Evolutionary conservation across 2,329 filamentous ascomycete genomes (phyloP), one percentile per base, ranked within the genome.

Genomic region (Trematosphaeria pertusa): DNA sequence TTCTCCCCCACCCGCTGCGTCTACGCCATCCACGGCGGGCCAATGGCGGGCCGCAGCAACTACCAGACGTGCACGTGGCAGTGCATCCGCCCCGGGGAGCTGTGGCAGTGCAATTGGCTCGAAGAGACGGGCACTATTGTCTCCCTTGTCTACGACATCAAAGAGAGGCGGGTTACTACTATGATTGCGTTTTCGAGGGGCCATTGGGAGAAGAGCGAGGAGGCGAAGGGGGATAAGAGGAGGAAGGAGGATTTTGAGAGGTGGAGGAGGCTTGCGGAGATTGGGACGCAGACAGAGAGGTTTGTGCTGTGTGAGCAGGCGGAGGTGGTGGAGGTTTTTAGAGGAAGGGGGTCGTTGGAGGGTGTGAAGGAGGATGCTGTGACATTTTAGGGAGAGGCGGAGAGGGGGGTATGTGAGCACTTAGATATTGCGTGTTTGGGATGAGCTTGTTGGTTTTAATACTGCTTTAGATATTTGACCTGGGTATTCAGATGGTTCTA

Each of bases 81-180:
- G 58, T 85, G 81, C 62, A 77, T 84, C 20, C 74, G 81, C 0
- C 77, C 80, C 0, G 79, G 79, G 1, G 81, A 84, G 61, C 59
- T 84, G 0, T 84, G 81, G 81, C 81, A 85, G 56, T 77, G 79
- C 52, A 84, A 81, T 48, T 85, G 81, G 81, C 74, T 85, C 1
- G 81, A 84, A 47, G 81, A 85, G 64, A 85, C 81, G 0, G 82
- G 81, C 0, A 84, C 81, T 0, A 74, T 84, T 1, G 78, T 77
- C 43, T 82, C 78, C 1, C 62, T 82, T 0, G 79, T 84, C 1
- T 84, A 80, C 53, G 81, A 84, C 48, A 82, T 85, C 30, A 58
- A 69, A 0, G 64, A 73, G 5, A 66, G 72, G 42, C 77, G 67
- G 17, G 76, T 85, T 33, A 80, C 76, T 0, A 82, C 81, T 0